These are phyloP conservation scores for Lindgomyces ingoldianus DNA, from an alignment of 495 filamentous ascomycete genomes.

Conservation along the genomic window DNA sequence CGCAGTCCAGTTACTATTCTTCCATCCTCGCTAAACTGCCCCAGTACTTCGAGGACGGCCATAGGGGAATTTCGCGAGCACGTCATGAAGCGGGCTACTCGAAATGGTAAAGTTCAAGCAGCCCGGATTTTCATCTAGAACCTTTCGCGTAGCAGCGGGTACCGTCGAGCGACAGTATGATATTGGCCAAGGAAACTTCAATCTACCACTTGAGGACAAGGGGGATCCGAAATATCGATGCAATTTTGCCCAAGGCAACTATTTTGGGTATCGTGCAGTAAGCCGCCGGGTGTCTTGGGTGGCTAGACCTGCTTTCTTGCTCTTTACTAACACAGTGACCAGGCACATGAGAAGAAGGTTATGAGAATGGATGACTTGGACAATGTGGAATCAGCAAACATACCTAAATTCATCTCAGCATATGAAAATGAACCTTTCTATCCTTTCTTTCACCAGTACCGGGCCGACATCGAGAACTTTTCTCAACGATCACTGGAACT, in stretches of 20 bases:
- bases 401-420: conserved; percentile 57
- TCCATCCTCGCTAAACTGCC: too few species aligned
- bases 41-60: too few species aligned
- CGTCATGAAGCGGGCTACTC: background rate
- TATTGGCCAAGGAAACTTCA: conserved; percentile 56
- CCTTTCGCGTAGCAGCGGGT: conserved; percentile 57
- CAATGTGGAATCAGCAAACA: conserved; percentile 59
- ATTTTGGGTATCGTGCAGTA: conserved; percentile 48
- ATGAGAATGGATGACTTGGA: conserved; percentile 53
- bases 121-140: too few species aligned
- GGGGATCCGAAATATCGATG: conserved; percentile 49
- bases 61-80: background rate
- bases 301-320: background rate
- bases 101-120: background rate
- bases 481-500: conserved; percentile 41
- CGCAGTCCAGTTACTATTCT: too few species aligned
- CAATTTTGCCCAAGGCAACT: conserved; percentile 52
- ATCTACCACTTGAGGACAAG: conserved; percentile 57
- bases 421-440: conserved; percentile 56
- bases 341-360: conserved; percentile 48
- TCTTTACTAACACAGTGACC: background rate
- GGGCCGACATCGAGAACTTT: conserved; percentile 53
- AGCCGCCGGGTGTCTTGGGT: background rate
- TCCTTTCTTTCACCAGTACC: conserved; percentile 54
- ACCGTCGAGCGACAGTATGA: conserved; percentile 60